Conservation (phyloP, 148 eudicot species). For the Fagopyrum tataricum region DNA sequence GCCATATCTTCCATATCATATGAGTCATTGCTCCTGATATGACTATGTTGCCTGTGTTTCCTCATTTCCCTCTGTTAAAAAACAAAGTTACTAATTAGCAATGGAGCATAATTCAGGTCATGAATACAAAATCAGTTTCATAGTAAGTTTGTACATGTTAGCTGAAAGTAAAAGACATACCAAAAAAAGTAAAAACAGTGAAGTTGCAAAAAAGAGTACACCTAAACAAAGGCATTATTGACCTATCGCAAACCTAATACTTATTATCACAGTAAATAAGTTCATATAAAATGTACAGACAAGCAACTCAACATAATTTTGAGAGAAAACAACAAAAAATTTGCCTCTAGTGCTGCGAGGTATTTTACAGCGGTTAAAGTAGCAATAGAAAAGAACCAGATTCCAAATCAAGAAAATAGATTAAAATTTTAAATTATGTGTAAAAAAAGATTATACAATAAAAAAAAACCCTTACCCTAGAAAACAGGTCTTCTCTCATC, state of each 20-base stretch:
- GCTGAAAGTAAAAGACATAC: too few species aligned
- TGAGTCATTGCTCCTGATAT: constrained; percentile 32
- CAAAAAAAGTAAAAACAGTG: too few species aligned
- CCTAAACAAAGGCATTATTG: too few species aligned
- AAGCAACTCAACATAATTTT: not conserved
- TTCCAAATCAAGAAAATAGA: not conserved
- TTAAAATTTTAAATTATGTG: not conserved
- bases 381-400: constrained; percentile 2
- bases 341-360: not conserved
- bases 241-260: too few species aligned
- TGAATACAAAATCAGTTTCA: not conserved
- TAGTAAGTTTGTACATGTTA: not conserved
- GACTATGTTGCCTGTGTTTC: constrained; percentile 23
- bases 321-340: not conserved
- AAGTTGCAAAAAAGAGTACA: too few species aligned
- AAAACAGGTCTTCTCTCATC: constrained; percentile 95
- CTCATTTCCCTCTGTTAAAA: constrained; percentile 72
- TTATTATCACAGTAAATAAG: too few species aligned
- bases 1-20: constrained; percentile 69
- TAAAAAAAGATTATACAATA: not conserved
- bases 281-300: too few species aligned
- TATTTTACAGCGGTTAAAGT: not conserved
- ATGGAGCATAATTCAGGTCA: not conserved
- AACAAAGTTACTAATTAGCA: constrained; percentile 9
- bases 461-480: constrained; percentile 55